These are phyloP conservation scores for Paspalum notatum DNA, from an alignment of 176 grass and related monocot species.

Conservation along the genomic window DNA sequence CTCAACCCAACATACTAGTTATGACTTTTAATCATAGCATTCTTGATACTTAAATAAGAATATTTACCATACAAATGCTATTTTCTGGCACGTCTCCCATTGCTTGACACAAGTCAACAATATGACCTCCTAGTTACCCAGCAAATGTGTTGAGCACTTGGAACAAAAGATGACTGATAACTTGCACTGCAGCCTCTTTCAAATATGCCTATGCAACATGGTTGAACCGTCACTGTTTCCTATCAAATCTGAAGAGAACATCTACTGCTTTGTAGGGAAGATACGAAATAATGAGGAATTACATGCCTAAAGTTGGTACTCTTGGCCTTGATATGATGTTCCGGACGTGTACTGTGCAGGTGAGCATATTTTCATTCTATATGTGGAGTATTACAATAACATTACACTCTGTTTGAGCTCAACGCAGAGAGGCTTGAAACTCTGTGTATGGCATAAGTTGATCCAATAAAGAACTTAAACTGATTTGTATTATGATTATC, in stretches of 20 bases:
- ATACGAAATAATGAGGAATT: slow-evolving; percentile 94
- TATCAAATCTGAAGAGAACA: slow-evolving; percentile 24
- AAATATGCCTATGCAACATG: background rate
- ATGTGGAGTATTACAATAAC: background rate
- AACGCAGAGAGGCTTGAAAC: background rate
- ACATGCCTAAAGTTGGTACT: slow-evolving; percentile 99
- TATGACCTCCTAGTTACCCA: background rate
- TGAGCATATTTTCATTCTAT: slow-evolving; percentile 20
- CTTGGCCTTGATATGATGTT: slow-evolving; percentile 99
- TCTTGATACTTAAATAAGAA: background rate
- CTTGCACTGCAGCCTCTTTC: background rate
- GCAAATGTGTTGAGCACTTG: background rate
- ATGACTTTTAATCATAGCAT: background rate
- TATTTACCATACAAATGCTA: slow-evolving; percentile 12
- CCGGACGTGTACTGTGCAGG: slow-evolving; percentile 97
- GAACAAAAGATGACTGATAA: background rate
- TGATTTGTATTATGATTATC: slow-evolving; percentile 3
- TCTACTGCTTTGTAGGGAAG: slow-evolving; percentile 62
- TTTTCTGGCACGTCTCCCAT: background rate
- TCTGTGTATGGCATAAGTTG: background rate
- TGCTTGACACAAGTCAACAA: slow-evolving; percentile 20
- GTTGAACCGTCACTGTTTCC: background rate
- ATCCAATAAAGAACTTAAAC: slow-evolving; percentile 12
- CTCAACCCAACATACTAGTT: background rate
- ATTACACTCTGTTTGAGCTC: background rate